Percentiles rank a stretch among this genome's conserved stretches.
phyloP scores from a whole-genome alignment of 2,329 filamentous ascomycete genomes.

The Colletotrichum simmondsii region DNA sequence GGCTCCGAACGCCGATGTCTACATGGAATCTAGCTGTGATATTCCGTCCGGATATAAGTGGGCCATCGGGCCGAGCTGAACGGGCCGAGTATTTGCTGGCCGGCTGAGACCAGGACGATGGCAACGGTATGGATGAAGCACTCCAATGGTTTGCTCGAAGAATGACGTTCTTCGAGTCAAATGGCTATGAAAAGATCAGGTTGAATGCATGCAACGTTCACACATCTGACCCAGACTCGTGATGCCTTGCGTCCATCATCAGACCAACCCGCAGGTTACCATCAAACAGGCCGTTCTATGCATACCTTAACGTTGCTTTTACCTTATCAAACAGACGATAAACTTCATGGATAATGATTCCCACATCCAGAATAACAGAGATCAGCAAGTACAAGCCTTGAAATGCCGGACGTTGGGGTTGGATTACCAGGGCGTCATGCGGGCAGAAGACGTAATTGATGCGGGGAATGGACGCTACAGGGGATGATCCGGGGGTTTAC shows the following conservation, averaged over 20 bases:
- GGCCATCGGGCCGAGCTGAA: not conserved
- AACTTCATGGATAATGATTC: not conserved
- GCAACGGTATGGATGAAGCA: not conserved
- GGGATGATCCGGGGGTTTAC: not conserved
- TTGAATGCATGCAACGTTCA: not conserved
- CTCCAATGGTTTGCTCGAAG: not conserved
- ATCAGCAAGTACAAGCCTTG: not conserved
- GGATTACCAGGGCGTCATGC: not conserved
- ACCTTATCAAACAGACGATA: not conserved
- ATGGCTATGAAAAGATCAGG: not conserved
- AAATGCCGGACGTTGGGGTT: slow-evolving; percentile 1
- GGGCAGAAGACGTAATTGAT: slow-evolving; percentile 13
- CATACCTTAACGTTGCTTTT: not conserved
- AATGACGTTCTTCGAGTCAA: not conserved
- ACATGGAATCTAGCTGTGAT: not conserved
- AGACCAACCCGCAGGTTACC: not conserved
- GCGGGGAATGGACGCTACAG: slow-evolving; percentile 24
- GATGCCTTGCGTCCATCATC: not conserved
- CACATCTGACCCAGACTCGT: not conserved
- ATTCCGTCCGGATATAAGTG: not conserved
- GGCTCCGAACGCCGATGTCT: not conserved
- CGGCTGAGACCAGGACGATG: not conserved
- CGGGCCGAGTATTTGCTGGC: not conserved
- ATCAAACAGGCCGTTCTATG: not conserved
- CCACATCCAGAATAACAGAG: not conserved